A percentile compares a stretch with the other conserved stretches of the same genome.
phyloP scores from a whole-genome alignment of 1,139 yeast genomes.

The Sugiyamaella xylanicola region DNA sequence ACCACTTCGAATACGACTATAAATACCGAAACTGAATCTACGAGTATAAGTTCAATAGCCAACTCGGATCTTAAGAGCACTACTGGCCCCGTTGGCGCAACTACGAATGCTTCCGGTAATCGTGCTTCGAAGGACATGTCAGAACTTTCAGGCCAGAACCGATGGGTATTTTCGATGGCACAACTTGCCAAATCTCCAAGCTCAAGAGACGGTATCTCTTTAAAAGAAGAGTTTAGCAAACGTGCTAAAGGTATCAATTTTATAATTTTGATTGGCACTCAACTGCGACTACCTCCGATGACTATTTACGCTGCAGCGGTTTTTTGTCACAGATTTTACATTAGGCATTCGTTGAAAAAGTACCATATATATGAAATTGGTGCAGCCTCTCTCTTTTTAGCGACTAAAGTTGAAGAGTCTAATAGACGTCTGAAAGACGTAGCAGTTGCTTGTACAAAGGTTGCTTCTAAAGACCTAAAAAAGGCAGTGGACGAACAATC shows the following conservation, averaged over 20 bases:
- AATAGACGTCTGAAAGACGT: conserved; percentile 51
- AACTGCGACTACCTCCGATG: conserved; percentile 50
- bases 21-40: too few species aligned
- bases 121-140: not conserved
- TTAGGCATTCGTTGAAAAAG: conserved; percentile 47
- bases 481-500: conserved; percentile 50
- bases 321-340: conserved; percentile 54
- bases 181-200: conserved; percentile 41
- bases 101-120: not conserved
- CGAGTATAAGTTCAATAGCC: not conserved
- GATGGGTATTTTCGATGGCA: conserved; percentile 25
- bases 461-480: conserved; percentile 48
- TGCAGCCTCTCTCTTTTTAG: conserved; percentile 53
- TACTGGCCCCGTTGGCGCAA: not conserved
- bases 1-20: too few species aligned
- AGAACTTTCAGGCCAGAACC: conserved; percentile 12
- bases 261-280: conserved; percentile 48
- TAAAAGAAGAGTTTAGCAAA: conserved; percentile 45
- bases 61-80: not conserved
- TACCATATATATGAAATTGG: conserved; percentile 51
- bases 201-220: conserved; percentile 43
- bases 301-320: conserved; percentile 53
- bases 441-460: conserved; percentile 50
- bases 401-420: conserved; percentile 56
- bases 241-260: conserved; percentile 53